These are phyloP conservation scores for Linnemannia hyalina DNA, from an alignment of 192 early-diverging fungal species.

Conservation along the genomic window DNA sequence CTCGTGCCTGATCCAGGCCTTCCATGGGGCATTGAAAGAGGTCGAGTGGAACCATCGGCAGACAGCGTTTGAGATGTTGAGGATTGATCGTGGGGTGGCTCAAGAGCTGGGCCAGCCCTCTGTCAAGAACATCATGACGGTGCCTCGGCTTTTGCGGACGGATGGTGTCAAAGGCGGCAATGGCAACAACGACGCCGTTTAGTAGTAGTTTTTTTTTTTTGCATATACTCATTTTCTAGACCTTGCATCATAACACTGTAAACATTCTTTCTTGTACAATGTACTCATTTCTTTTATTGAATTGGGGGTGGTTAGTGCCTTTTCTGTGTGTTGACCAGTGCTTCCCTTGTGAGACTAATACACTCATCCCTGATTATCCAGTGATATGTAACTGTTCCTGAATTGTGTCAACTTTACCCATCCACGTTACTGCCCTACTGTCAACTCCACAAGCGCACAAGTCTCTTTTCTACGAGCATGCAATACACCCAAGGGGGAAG, in stretches of 20 bases:
- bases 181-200: constrained; percentile 35
- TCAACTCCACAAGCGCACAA: too few relatives aligned
- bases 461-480: too few relatives aligned
- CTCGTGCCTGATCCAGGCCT: constrained; percentile 52
- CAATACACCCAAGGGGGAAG: too few relatives aligned
- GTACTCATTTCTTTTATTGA: background rate
- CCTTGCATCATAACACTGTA: background rate
- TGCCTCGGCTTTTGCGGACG: constrained; percentile 15
- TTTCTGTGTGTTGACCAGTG: background rate
- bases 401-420: background rate
- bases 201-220: background rate
- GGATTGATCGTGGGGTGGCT: constrained; percentile 13
- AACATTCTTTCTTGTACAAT: background rate
- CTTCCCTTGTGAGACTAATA: too few relatives aligned
- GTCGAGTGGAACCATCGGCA: constrained; percentile 30
- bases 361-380: too few relatives aligned
- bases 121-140: constrained; percentile 12
- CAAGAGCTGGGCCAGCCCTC: constrained; percentile 4
- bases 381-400: too few relatives aligned
- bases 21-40: constrained; percentile 24
- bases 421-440: too few relatives aligned
- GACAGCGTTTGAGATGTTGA: constrained; percentile 30
- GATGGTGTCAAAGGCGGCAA: constrained; percentile 27
- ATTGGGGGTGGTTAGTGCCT: background rate
- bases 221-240: background rate